These are phyloP conservation scores for Acanthamoeba royreba DNA, from an alignment of 208 protist species.

Conservation along the genomic window DNA sequence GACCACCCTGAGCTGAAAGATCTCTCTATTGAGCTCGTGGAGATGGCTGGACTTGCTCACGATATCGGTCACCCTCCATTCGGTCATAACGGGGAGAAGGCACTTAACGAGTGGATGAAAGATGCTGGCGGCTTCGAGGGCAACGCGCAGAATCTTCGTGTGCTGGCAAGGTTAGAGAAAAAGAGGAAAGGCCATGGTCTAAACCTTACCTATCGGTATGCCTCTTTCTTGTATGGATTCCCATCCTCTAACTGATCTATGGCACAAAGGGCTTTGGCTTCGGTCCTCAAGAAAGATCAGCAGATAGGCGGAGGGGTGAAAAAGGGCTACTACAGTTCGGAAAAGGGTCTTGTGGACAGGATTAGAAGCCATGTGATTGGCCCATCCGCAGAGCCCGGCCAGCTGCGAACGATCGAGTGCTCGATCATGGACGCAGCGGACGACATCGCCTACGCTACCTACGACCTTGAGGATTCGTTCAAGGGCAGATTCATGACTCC, in stretches of 20 bases:
- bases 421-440: neutral
- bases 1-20: neutral
- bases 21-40: neutral
- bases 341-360: neutral
- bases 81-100: neutral
- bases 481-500: neutral
- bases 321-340: neutral
- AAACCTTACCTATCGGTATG: neutral
- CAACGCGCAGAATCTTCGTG: neutral
- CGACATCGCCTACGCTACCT: neutral
- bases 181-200: neutral
- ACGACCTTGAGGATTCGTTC: neutral
- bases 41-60: neutral
- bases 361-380: neutral
- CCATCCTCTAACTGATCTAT: neutral
- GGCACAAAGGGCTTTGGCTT: neutral
- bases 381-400: no score
- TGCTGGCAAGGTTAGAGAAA: neutral
- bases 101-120: neutral
- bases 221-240: neutral
- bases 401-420: neutral
- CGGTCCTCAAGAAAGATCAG: neutral
- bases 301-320: neutral
- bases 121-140: neutral
- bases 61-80: neutral